Conservation (phyloP, 305 asterid species). For the Lippia alba region DNA sequence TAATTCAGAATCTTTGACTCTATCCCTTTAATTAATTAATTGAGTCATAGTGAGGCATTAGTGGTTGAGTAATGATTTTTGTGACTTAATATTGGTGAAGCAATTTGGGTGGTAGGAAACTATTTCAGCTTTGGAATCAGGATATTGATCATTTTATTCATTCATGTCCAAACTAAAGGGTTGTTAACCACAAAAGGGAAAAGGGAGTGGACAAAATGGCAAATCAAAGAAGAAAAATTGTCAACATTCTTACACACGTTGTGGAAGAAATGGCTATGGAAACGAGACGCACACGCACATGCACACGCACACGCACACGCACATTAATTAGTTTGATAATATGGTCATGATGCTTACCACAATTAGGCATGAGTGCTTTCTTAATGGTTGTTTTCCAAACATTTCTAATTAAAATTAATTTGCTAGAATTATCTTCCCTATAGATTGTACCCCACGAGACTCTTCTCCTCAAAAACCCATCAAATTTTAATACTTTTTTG, state of each 20-base stretch:
- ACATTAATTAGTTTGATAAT: too few species aligned
- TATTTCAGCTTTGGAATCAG: not conserved
- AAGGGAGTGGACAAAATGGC: not conserved
- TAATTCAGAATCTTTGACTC: not conserved
- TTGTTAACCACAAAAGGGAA: conserved; percentile 5
- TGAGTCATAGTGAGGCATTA: conserved; percentile 14
- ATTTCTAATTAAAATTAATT: too few species aligned
- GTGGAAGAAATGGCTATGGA: too few species aligned
- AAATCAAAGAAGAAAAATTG: not conserved
- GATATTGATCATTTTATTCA: conserved; percentile 1
- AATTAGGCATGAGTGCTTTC: too few species aligned
- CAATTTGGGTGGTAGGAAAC: conserved; percentile 42
- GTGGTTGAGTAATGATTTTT: conserved; percentile 30
- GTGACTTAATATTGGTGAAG: conserved; percentile 30
- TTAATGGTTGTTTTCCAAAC: too few species aligned
- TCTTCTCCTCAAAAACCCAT: too few species aligned
- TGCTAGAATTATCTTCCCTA: too few species aligned
- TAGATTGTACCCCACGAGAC: too few species aligned
- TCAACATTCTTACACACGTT: not conserved
- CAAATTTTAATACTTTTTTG: too few species aligned
- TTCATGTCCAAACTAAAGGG: not conserved
- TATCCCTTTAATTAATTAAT: not conserved
- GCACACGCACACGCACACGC: too few species aligned
- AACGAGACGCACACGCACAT: too few species aligned
- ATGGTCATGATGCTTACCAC: too few species aligned